Conservation (phyloP, 2,329 filamentous ascomycete species). For the Colletotrichum filicis region DNA sequence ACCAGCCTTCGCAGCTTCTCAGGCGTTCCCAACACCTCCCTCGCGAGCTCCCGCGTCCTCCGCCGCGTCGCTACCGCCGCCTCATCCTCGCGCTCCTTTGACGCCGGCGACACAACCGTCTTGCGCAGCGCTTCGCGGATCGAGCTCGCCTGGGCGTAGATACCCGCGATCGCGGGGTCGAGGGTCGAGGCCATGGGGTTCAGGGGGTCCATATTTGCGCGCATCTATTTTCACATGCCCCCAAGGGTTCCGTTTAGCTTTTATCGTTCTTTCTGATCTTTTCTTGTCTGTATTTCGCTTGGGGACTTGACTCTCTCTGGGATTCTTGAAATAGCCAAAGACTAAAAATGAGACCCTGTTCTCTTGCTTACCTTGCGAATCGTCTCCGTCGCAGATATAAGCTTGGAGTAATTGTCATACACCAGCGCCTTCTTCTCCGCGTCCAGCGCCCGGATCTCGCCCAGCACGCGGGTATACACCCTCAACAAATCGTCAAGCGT, state of each 20-base stretch:
- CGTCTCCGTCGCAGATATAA: conserved; percentile 96
- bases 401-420: conserved; percentile 97
- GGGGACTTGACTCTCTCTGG: too few relatives aligned
- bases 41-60: conserved; percentile 66
- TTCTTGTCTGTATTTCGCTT: not conserved
- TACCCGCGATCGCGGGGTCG: conserved; percentile 78
- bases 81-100: conserved; percentile 48
- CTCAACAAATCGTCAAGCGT: conserved; percentile 75
- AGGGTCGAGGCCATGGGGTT: conserved; percentile 80
- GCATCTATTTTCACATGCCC: conserved; percentile 65
- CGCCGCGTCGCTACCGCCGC: conserved; percentile 47
- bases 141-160: conserved; percentile 70
- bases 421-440: conserved; percentile 97
- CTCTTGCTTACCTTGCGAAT: conserved; percentile 74
- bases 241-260: not conserved
- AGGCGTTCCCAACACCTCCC: conserved; percentile 71
- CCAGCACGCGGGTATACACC: conserved; percentile 76
- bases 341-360: not conserved
- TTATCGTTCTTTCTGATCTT: not conserved
- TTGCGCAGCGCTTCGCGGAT: conserved; percentile 64
- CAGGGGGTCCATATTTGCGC: conserved; percentile 82
- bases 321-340: not conserved
- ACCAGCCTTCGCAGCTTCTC: conserved; percentile 68
- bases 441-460: conserved; percentile 89
- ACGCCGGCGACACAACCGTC: conserved; percentile 58